Evolutionary conservation across 306 rosid species (phyloP).

Genomic region (Medicago lupulina): DNA sequence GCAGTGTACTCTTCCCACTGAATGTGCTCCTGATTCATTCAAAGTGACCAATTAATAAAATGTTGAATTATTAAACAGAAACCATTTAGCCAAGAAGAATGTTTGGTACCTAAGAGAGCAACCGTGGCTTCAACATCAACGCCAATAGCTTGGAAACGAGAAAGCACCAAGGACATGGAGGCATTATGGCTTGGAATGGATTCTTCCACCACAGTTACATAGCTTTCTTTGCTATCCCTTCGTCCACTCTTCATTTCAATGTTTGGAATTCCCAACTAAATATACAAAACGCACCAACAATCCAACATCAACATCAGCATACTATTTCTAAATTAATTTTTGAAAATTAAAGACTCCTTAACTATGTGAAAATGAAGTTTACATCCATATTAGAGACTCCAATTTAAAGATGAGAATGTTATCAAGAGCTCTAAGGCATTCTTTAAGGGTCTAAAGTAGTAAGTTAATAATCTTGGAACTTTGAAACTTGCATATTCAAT

Average conservation of each 20-base stretch:
- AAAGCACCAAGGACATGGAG: constrained; percentile 63
- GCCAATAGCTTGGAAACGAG: constrained; percentile 74
- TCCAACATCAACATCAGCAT: background rate
- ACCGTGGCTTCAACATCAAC: constrained; percentile 76
- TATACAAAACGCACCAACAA: constrained; percentile 36
- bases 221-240: constrained; percentile 73
- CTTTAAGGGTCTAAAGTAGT: too few relatives aligned
- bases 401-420: too few relatives aligned
- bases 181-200: constrained; percentile 80
- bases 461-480: too few relatives aligned
- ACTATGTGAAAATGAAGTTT: too few relatives aligned
- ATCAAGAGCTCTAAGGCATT: too few relatives aligned
- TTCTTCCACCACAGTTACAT: constrained; percentile 49
- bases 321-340: too few relatives aligned
- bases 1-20: constrained; percentile 88
- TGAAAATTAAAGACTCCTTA: too few relatives aligned
- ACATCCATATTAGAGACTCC: too few relatives aligned
- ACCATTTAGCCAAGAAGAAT: background rate
- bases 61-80: background rate
- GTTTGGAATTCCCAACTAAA: constrained; percentile 73
- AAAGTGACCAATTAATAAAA: too few relatives aligned
- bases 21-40: constrained; percentile 66
- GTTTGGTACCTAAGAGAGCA: constrained; percentile 68
- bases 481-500: too few relatives aligned
- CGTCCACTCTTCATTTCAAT: constrained; percentile 85